A percentile compares a stretch with the other conserved stretches of the same genome.
Conservation (phyloP, 768 basidiomycete genomes). For the Macrolepiota albuminosa region DNA sequence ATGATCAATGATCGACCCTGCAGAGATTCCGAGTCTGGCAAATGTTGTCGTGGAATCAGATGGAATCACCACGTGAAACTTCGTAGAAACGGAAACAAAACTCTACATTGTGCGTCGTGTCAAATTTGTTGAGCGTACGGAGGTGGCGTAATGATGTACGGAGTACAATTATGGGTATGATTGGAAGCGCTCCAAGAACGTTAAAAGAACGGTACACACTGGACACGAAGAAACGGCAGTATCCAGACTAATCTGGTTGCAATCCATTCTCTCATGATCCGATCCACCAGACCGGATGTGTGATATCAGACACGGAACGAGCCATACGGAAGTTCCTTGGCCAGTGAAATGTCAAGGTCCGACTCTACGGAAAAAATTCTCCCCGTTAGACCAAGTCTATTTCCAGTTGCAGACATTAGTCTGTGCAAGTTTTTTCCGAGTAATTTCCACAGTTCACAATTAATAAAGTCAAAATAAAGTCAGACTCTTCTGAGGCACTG, state of each 20-base stretch:
- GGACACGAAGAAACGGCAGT: background rate
- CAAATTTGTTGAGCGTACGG: constrained; percentile 44
- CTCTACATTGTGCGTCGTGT: constrained; percentile 65
- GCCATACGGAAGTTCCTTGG: constrained; percentile 38
- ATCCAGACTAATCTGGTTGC: constrained; percentile 68
- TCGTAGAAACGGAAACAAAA: constrained; percentile 75
- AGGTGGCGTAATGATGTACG: constrained; percentile 50
- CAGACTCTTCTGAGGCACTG: constrained; percentile 57
- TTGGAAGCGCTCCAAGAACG: constrained; percentile 69
- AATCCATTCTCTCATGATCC: constrained; percentile 62
- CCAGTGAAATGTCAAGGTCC: constrained; percentile 72
- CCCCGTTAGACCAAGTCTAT: constrained; percentile 81
- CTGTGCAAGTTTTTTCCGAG: background rate
- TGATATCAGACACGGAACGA: constrained; percentile 38
- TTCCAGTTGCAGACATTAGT: background rate
- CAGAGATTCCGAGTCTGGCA: constrained; percentile 44
- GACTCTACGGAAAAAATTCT: constrained; percentile 64
- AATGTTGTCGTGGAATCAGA: constrained; percentile 44
- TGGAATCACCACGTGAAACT: constrained; percentile 51
- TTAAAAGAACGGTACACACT: background rate
- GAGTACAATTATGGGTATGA: constrained; percentile 54
- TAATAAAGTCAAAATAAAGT: constrained; percentile 53
- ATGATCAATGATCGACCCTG: constrained; percentile 40
- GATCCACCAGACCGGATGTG: constrained; percentile 48
- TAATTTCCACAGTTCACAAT: constrained; percentile 42